A percentile compares a stretch with the other conserved stretches of the same genome.
phyloP scores from a whole-genome alignment of 2,329 filamentous ascomycete genomes.

The Exophiala bonariae region DNA sequence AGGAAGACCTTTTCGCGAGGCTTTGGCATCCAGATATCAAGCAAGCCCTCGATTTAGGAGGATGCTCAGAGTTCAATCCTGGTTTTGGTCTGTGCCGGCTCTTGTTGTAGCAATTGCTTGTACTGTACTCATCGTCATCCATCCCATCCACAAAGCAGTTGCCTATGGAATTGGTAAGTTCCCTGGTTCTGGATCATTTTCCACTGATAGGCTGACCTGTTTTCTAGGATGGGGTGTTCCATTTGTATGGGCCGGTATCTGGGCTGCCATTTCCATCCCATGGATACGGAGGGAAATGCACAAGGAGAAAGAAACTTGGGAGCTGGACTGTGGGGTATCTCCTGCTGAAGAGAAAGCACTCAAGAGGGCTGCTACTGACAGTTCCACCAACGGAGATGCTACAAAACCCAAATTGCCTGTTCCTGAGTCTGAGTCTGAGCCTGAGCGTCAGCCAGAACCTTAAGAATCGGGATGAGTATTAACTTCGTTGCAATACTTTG shows the following conservation, averaged over 20 bases:
- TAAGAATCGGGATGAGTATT: no score
- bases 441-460: constrained; percentile 15
- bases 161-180: constrained; percentile 43
- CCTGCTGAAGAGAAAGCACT: constrained; percentile 15
- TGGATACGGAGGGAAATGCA: constrained; percentile 48
- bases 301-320: constrained; percentile 45
- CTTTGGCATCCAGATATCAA: constrained; percentile 52
- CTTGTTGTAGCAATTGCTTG: constrained; percentile 48
- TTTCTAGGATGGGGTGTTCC: constrained; percentile 43
- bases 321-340: constrained; percentile 21
- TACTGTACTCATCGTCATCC: constrained; percentile 48
- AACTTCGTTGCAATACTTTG: no score
- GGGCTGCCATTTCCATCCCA: constrained; percentile 46
- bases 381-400: neutral
- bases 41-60: constrained; percentile 55
- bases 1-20: constrained; percentile 54
- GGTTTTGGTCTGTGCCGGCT: constrained; percentile 57
- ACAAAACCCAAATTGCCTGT: neutral
- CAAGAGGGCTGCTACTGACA: constrained; percentile 1
- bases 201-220: neutral
- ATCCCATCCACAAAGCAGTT: constrained; percentile 46
- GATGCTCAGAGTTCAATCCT: constrained; percentile 56
- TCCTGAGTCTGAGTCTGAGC: no score
- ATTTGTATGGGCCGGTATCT: constrained; percentile 43
- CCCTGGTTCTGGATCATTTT: neutral